These are phyloP conservation scores for Penicillium canariense DNA, from an alignment of 495 filamentous ascomycete genomes.

Conservation along the genomic window DNA sequence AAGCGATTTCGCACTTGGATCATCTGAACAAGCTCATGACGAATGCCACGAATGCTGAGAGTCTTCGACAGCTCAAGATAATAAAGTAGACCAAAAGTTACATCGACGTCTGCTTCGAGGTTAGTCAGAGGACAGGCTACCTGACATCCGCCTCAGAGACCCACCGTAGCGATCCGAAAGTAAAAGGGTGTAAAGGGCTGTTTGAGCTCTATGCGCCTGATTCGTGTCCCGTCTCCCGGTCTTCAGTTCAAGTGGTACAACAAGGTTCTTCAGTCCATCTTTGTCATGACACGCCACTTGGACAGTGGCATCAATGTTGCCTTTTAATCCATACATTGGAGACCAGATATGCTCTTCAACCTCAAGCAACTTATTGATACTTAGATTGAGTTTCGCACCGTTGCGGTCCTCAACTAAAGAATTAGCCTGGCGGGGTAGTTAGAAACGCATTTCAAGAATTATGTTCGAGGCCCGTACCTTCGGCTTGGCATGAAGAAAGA, in stretches of 20 bases:
- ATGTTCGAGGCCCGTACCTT: slow-evolving; percentile 49
- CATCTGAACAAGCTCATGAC: slow-evolving; percentile 88
- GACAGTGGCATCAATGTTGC: slow-evolving; percentile 97
- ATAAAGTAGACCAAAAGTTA: slow-evolving; percentile 85
- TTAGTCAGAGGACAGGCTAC: not conserved
- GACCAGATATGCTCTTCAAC: slow-evolving; percentile 98
- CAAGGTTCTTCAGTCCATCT: slow-evolving; percentile 60
- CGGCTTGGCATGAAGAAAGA: slow-evolving; percentile 72
- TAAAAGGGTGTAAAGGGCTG: slow-evolving; percentile 87
- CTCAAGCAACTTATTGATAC: slow-evolving; percentile 88
- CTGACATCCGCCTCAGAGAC: slow-evolving; percentile 8
- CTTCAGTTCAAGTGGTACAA: slow-evolving; percentile 92
- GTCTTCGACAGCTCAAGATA: slow-evolving; percentile 90
- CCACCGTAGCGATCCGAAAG: slow-evolving; percentile 87
- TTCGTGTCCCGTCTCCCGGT: slow-evolving; percentile 79
- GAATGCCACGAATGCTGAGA: slow-evolving; percentile 75
- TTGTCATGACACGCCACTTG: slow-evolving; percentile 79
- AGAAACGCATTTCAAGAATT: not conserved
- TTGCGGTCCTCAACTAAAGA: slow-evolving; percentile 78
- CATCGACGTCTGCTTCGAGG: slow-evolving; percentile 64
- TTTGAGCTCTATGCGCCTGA: slow-evolving; percentile 83
- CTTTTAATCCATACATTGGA: slow-evolving; percentile 93
- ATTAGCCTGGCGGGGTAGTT: slow-evolving; percentile 47
- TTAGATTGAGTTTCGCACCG: slow-evolving; percentile 69
- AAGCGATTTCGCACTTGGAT: slow-evolving; percentile 92